phyloP scores from a whole-genome alignment of 2,329 filamentous ascomycete species.

The Coniochaeta sp. region DNA sequence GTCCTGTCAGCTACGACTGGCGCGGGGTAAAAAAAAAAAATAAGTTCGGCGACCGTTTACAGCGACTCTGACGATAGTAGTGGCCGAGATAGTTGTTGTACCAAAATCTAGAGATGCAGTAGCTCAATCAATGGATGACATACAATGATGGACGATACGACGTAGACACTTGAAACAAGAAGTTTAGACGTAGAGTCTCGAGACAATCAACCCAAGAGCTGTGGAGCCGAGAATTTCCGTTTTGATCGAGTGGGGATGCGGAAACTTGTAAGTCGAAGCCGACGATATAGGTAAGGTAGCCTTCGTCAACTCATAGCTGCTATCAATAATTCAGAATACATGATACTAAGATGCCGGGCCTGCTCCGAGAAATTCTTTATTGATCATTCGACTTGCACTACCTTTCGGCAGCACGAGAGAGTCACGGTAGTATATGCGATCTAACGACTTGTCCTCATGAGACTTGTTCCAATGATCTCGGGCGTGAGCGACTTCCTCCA shows the following conservation, averaged over 20 bases:
- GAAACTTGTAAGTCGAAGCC: not conserved
- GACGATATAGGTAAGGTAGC: not conserved
- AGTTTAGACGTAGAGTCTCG: not conserved
- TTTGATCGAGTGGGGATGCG: not conserved
- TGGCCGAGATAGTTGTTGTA: not conserved
- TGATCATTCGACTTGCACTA: no score
- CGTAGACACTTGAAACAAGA: not conserved
- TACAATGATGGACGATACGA: not conserved
- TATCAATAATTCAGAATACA: not conserved
- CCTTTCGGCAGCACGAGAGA: not conserved
- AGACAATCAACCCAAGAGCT: not conserved
- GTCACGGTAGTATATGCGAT: not conserved
- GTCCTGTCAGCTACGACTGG: not conserved
- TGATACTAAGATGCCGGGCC: no score
- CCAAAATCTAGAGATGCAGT: not conserved
- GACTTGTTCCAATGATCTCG: no score
- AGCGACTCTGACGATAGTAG: not conserved
- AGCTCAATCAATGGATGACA: not conserved
- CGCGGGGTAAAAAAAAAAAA: not conserved
- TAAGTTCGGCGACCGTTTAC: not conserved
- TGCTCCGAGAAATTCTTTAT: no score
- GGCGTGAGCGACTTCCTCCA: no score
- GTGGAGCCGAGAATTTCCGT: slow-evolving; percentile 1
- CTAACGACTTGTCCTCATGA: no score
- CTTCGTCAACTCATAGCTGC: slow-evolving; percentile 8